Percentiles rank a stretch among this genome's conserved stretches.
Conservation (phyloP, 2,329 filamentous ascomycete genomes). For the Colletotrichum orbiculare region DNA sequence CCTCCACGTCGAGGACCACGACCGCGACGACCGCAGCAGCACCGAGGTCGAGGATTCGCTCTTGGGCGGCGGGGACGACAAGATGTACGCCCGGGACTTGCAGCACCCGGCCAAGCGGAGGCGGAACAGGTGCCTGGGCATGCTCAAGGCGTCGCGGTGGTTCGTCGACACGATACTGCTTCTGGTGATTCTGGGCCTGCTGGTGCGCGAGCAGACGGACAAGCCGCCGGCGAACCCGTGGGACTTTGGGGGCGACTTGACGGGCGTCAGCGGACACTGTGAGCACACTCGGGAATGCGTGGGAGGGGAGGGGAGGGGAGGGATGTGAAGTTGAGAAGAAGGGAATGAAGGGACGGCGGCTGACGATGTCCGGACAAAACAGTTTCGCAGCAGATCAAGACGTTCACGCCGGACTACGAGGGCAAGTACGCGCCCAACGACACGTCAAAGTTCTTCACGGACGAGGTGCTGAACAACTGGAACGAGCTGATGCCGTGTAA, state of each 20-base stretch:
- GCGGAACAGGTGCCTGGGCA: constrained; percentile 29
- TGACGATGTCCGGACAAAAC: not conserved
- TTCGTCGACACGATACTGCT: constrained; percentile 47
- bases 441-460: constrained; percentile 53
- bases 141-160: constrained; percentile 43
- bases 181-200: constrained; percentile 44
- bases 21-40: constrained; percentile 44
- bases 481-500: constrained; percentile 51
- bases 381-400: constrained; percentile 53
- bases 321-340: not conserved
- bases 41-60: constrained; percentile 50
- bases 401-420: constrained; percentile 48
- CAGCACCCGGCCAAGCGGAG: constrained; percentile 18
- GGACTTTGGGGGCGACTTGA: constrained; percentile 51
- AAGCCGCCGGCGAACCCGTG: constrained; percentile 39
- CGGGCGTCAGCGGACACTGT: constrained; percentile 49
- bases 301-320: no score
- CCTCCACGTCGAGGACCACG: constrained; percentile 40
- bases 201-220: constrained; percentile 44
- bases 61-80: constrained; percentile 44
- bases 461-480: constrained; percentile 49
- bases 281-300: constrained; percentile 15
- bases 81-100: constrained; percentile 22
- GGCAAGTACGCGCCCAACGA: constrained; percentile 51
- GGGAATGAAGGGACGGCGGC: not conserved